A percentile compares a stretch with the other conserved stretches of the same genome.
phyloP scores from a whole-genome alignment of 192 early-diverging fungal genomes.

The Chytriomyces sp. region DNA sequence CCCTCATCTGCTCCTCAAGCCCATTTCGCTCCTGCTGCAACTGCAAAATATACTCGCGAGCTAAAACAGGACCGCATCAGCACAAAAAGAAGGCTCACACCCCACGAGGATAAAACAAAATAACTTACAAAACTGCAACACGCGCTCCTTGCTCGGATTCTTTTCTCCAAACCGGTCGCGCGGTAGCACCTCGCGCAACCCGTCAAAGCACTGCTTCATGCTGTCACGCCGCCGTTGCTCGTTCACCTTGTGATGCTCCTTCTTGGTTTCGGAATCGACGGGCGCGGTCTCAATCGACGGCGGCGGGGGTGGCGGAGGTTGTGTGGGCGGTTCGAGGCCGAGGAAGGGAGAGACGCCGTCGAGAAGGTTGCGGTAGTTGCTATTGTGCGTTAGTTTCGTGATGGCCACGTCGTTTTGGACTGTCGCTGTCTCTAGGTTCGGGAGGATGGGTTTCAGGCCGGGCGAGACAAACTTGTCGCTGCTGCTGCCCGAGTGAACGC shows the following conservation, averaged over 20 bases:
- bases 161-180: slow-evolving; percentile 77
- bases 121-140: slow-evolving; percentile 66
- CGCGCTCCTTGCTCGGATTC: slow-evolving; percentile 82
- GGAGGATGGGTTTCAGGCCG: slow-evolving; percentile 40
- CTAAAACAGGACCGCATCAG: background rate
- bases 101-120: background rate
- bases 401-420: background rate
- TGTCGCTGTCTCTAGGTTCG: no score
- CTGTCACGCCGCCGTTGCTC: slow-evolving; percentile 96
- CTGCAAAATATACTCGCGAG: slow-evolving; percentile 34
- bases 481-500: background rate
- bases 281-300: background rate
- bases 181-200: slow-evolving; percentile 69
- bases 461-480: slow-evolving; percentile 35
- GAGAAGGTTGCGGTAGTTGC: slow-evolving; percentile 86
- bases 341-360: slow-evolving; percentile 70
- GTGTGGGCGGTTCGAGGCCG: background rate
- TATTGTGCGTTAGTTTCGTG: slow-evolving; percentile 42
- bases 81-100: background rate
- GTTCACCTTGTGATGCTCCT: slow-evolving; percentile 91
- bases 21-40: slow-evolving; percentile 16
- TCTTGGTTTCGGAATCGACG: slow-evolving; percentile 75
- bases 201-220: slow-evolving; percentile 88
- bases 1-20: background rate
- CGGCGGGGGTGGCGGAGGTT: background rate